Conservation (phyloP, 1,284 basidiomycete genomes). For the Apiotrichum gamsii region DNA sequence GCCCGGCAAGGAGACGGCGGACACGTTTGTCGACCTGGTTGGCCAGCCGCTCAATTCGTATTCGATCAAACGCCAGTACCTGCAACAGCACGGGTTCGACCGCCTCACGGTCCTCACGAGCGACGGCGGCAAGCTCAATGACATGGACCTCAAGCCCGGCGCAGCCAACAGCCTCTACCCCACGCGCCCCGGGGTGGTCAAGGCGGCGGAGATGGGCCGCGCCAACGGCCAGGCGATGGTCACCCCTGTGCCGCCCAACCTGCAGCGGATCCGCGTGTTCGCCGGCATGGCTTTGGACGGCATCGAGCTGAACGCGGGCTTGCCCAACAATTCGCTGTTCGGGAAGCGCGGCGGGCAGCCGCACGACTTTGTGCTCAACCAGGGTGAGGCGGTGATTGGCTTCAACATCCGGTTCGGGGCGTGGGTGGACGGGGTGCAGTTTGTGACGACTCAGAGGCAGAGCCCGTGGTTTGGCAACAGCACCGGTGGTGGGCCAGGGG, state of each 20-base stretch:
- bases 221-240: not conserved
- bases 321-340: not conserved
- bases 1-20: constrained; percentile 12
- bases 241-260: constrained; percentile 1
- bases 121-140: constrained; percentile 93
- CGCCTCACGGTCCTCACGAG: constrained; percentile 99
- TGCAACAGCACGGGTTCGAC: constrained; percentile 60
- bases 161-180: not conserved
- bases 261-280: constrained; percentile 2
- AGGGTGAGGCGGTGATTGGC: constrained; percentile 7
- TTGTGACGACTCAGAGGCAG: constrained; percentile 9
- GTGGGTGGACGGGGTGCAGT: constrained; percentile 12
- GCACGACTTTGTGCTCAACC: not conserved
- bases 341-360: constrained; percentile 9
- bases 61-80: too few species aligned
- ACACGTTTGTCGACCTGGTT: constrained; percentile 1
- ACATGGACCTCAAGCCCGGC: constrained; percentile 94
- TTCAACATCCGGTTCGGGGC: constrained; percentile 11
- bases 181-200: not conserved
- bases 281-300: constrained; percentile 6
- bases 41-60: not conserved
- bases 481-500: constrained; percentile 6
- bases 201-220: constrained; percentile 1
- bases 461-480: constrained; percentile 6
- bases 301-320: constrained; percentile 4